Evolutionary conservation across 2,329 filamentous ascomycete genomes (phyloP), one percentile per base, ranked within the genome.

Genomic region (Cyclaneusma minus): DNA sequence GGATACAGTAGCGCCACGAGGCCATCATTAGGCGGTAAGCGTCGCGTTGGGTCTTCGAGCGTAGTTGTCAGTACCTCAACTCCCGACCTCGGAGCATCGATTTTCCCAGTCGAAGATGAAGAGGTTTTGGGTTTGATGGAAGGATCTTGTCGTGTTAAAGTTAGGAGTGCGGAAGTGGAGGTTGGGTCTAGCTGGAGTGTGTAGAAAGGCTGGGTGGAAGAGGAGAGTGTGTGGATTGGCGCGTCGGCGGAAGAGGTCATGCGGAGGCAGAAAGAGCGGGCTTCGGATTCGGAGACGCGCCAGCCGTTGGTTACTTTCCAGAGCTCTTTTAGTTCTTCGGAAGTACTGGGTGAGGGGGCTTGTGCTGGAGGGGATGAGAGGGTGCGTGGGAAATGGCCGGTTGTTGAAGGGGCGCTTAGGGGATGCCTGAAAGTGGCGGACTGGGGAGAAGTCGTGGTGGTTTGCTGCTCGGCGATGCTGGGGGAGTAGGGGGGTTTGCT

Each of bases 231-330:
- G 38, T 79, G 78, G 11, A 78, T 59, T 1, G 73, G 74, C 4
- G 72, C 64, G 37, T 75, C 68, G 25, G 54, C 56, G 31, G 65
- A 60, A 31, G 62, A 58, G 2, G 56, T 53, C 47, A 75, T 49
- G 35, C 60, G 62, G 42, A 76, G 51, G 43, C 66, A 71, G 49
- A 63, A 76, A 13, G 62, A 58, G 13, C 64, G 55, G 4, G 67
- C 68, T 41, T 75, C 68, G 3, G 60, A 58, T 1, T 57, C 46
- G 0, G 69, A 63, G 2, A 72, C 73, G 40, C 67, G 61, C 69
- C 69, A 79, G 8, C 75, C 76, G 43, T 79, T 80, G 32, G 68
- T 58, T 1, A 71, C 70, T 39, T 76, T 68, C 75, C 75, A 81
- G 6, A 77, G 59, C 26, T 61, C 60, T 36, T 66, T 66, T 18